phyloP scores from a whole-genome alignment of 257 asterid genomes.

The Thymus mandschuricus region DNA sequence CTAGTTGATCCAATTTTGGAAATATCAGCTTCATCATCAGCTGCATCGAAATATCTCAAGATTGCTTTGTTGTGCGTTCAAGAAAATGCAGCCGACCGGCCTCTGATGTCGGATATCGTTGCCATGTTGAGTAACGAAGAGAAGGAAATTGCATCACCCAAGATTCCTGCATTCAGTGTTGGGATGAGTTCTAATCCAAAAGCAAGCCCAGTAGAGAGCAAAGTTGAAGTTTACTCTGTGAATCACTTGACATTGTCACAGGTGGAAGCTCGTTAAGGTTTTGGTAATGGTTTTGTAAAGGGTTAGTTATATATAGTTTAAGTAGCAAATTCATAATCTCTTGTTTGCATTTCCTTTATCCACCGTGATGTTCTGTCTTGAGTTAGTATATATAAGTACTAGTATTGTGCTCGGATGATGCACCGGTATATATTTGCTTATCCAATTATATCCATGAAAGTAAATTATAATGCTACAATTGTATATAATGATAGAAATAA shows the following conservation, averaged over 20 bases:
- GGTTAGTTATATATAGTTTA: too few relatives aligned
- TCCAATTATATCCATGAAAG: too few relatives aligned
- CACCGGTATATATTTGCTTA: too few relatives aligned
- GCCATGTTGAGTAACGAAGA: neutral
- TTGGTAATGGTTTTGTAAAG: too few relatives aligned
- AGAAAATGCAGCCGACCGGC: neutral
- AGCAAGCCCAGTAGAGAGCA: neutral
- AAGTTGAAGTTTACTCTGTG: neutral
- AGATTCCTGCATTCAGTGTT: neutral
- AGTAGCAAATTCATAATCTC: too few relatives aligned
- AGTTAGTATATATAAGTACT: too few relatives aligned
- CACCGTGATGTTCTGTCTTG: too few relatives aligned
- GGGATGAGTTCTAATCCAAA: neutral
- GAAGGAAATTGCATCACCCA: neutral
- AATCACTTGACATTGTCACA: slow-evolving; percentile 11
- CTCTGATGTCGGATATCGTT: neutral
- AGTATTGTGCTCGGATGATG: too few relatives aligned
- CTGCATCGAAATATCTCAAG: neutral
- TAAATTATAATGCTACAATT: too few relatives aligned
- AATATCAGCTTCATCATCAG: neutral
- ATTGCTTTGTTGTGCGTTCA: neutral
- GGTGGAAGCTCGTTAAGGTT: slow-evolving; percentile 24
- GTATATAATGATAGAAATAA: too few relatives aligned
- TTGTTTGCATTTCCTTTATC: too few relatives aligned
- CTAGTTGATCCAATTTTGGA: neutral